These are phyloP conservation scores for Amylostereum chailletii DNA, from an alignment of 1,284 basidiomycete species.

Conservation along the genomic window DNA sequence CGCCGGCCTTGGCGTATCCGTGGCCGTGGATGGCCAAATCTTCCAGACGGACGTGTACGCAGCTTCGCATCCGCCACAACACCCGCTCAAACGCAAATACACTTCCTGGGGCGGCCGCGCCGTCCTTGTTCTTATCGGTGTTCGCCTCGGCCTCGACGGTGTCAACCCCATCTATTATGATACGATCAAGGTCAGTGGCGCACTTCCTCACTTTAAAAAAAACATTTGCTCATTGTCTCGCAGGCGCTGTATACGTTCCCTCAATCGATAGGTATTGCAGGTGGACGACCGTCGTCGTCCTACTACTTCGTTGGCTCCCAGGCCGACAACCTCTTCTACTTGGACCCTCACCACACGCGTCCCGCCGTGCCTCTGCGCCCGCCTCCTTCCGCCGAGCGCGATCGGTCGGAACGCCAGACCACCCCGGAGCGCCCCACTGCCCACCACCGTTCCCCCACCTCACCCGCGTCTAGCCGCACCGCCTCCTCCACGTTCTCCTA, in stretches of 20 bases:
- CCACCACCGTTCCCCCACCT: constrained; percentile 34
- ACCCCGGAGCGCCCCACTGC: constrained; percentile 10
- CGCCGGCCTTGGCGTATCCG: constrained; percentile 74
- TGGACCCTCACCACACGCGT: constrained; percentile 90
- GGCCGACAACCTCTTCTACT: constrained; percentile 86
- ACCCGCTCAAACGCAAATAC: constrained; percentile 24
- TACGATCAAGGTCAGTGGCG: constrained; percentile 70
- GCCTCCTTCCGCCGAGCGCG: constrained; percentile 23
- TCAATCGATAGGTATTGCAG: constrained; percentile 93
- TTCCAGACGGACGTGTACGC: constrained; percentile 83
- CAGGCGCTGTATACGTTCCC: constrained; percentile 88
- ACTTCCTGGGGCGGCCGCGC: constrained; percentile 73
- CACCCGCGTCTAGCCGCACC: constrained; percentile 42
- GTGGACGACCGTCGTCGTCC: constrained; percentile 89
- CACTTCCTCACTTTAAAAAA: constrained; percentile 1
- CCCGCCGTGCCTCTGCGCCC: constrained; percentile 71
- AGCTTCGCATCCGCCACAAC: constrained; percentile 52
- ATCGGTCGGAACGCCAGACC: constrained; percentile 16
- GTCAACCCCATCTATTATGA: constrained; percentile 96
- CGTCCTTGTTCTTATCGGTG: constrained; percentile 82
- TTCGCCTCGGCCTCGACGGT: constrained; percentile 84
- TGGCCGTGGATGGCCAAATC: constrained; percentile 78
- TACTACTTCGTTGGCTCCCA: constrained; percentile 97
- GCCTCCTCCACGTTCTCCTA: constrained; percentile 51
- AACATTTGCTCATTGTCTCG: constrained; percentile 3